Base-by-base conservation (phyloP, 169 alveolate genomes). In the Theileria luwenshuni region DNA sequence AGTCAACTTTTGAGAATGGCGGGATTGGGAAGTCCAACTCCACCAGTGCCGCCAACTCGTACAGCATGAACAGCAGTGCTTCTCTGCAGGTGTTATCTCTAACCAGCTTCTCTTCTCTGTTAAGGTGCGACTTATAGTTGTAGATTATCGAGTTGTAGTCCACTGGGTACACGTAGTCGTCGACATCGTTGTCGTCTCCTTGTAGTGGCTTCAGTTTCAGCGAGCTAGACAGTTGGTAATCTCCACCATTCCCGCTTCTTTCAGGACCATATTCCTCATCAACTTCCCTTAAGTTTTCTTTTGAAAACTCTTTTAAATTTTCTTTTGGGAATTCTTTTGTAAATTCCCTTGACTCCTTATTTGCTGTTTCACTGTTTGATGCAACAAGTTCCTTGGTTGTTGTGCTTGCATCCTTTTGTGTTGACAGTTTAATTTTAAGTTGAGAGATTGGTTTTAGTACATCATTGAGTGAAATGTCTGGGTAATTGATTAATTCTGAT, bases 11-110 rank as follows among this genome's bases (percentile, higher is more conserved):
- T 65, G 74, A 56, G 43, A 84, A 42, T 35, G 80, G 80, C 12
- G 90, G 84, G 62, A 88, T 56, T 1, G 93, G 93, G 17, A 84
- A 69, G 60, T 88, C 85, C 51, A 88, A 71, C 60, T 88, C 93
- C 28, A 88, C 61, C 41, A 88, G 76, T 19, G 87, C 83, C 17
- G 77, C 83, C 5, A 88, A 75, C 69, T 88, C 93, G 41, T 80
- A 84, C 56, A 88, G 77, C 83, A 88, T 88, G 76, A 88, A 81
- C n/a, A 74, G 28, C 28, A 88, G 47, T 15, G 91, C 91, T 42
- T 75, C 90, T 77, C 86, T 88, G 75, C 93, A 88, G 42, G 77
- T 69, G 65, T 79, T 72, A 56, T 84, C 86, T 49, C 93, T 64
- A 42, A 73, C 69, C 28, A 64, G 80, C 30, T 42, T 49, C 38